Evolutionary conservation across 352 stramenopile genomes (phyloP).

Genomic region (Phytophthora cryptogea): DNA sequence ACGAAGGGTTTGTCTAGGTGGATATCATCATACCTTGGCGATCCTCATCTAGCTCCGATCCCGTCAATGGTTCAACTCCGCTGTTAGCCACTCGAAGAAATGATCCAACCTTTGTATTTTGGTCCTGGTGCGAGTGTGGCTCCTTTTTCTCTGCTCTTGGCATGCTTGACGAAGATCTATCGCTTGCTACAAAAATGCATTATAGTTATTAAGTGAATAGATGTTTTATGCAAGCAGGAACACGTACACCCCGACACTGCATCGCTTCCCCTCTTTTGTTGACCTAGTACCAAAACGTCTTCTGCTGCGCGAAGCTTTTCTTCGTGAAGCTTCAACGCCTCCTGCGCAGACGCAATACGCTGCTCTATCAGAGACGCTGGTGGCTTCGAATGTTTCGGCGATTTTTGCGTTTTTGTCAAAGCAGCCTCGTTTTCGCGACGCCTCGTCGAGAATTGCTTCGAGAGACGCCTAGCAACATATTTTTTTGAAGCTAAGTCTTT

Average conservation of each 20-base stretch:
- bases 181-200: not conserved
- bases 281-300: not conserved
- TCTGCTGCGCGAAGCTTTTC: not conserved
- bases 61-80: not conserved
- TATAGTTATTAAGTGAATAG: not conserved
- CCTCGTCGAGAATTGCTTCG: not conserved
- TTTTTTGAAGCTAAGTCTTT: not conserved
- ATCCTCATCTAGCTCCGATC: not conserved
- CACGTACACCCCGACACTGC: not conserved
- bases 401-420: not conserved
- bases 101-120: not conserved
- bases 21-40: conserved; percentile 11
- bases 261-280: not conserved
- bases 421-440: not conserved
- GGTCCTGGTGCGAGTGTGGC: not conserved
- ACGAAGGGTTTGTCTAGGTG: no score
- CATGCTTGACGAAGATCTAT: not conserved
- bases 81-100: not conserved
- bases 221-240: not conserved
- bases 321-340: not conserved
- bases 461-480: not conserved
- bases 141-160: not conserved
- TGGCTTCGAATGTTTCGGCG: not conserved
- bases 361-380: conserved; percentile 14
- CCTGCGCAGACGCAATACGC: conserved; percentile 15